Conservation (phyloP, 2,329 filamentous ascomycete species). For the Emergomyces orientalis region DNA sequence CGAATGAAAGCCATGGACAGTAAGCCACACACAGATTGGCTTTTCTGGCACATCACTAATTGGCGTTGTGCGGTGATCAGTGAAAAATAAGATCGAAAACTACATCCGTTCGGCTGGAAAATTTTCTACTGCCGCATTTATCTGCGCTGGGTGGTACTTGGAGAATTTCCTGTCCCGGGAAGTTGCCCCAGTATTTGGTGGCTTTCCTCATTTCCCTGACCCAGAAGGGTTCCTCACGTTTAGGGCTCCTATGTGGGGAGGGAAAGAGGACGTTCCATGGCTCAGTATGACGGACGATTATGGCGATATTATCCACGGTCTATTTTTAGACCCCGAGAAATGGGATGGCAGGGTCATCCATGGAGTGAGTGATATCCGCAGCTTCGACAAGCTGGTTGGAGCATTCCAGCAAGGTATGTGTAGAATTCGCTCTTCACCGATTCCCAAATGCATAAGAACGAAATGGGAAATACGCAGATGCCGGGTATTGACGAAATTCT, state of each 20-base stretch:
- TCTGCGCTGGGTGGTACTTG: slow-evolving; percentile 36
- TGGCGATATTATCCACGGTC: slow-evolving; percentile 40
- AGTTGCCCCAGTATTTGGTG: slow-evolving; percentile 31
- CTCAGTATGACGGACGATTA: slow-evolving; percentile 36
- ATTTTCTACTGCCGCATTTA: slow-evolving; percentile 31
- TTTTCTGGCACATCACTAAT: not conserved
- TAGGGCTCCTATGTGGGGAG: slow-evolving; percentile 33
- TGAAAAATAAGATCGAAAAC: slow-evolving; percentile 32
- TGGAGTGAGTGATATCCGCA: slow-evolving; percentile 29
- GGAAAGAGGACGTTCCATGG: slow-evolving; percentile 32
- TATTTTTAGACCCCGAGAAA: slow-evolving; percentile 34
- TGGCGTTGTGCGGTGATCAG: slow-evolving; percentile 17
- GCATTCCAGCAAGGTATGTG: slow-evolving; percentile 27
- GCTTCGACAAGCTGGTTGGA: slow-evolving; percentile 23
- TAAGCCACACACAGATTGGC: slow-evolving; percentile 13
- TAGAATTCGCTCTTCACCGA: not conserved
- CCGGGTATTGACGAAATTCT: not conserved
- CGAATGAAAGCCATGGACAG: slow-evolving; percentile 28
- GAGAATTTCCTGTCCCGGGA: slow-evolving; percentile 35
- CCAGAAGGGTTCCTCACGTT: slow-evolving; percentile 33
- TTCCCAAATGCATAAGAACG: not conserved
- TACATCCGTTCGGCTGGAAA: slow-evolving; percentile 26
- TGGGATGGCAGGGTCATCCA: slow-evolving; percentile 33
- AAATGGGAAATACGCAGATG: not conserved
- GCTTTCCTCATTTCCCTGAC: slow-evolving; percentile 32